phyloP scores from a whole-genome alignment of 2,329 filamentous ascomycete genomes.

The Aspergillus puulaauensis region DNA sequence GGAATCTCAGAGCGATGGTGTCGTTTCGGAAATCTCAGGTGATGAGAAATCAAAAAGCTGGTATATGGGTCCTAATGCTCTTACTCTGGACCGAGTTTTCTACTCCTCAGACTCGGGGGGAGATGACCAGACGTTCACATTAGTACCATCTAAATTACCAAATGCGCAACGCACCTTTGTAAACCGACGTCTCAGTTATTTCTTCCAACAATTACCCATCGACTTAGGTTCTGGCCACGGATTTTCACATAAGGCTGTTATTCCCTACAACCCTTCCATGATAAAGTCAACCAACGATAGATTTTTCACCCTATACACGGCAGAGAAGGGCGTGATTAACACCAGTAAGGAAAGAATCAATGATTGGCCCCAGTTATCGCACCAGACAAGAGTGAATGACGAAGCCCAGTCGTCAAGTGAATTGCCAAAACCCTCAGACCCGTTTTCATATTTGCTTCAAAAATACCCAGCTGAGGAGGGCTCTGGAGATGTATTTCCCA shows the following conservation, averaged over 20 bases:
- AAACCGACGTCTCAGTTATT: constrained; percentile 29
- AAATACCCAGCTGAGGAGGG: constrained; percentile 44
- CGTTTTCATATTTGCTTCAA: constrained; percentile 38
- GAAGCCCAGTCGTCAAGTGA: not conserved
- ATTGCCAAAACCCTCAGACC: constrained; percentile 13
- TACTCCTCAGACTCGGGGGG: constrained; percentile 36
- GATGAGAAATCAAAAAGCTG: constrained; percentile 13
- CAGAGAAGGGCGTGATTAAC: constrained; percentile 21
- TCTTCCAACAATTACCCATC: constrained; percentile 26
- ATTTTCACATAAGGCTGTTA: constrained; percentile 23
- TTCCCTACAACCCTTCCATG: constrained; percentile 26
- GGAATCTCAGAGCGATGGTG: not conserved
- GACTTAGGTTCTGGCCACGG: constrained; percentile 19
- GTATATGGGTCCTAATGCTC: constrained; percentile 41
- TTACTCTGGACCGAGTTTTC: constrained; percentile 44
- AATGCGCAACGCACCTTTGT: constrained; percentile 30
- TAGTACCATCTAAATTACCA: constrained; percentile 23
- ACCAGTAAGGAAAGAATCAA: constrained; percentile 27
- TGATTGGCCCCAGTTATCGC: constrained; percentile 29
- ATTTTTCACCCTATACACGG: constrained; percentile 32
- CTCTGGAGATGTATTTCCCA: constrained; percentile 48
- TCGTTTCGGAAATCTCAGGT: not conserved
- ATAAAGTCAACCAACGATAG: constrained; percentile 12
- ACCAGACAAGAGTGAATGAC: not conserved
- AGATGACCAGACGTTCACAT: constrained; percentile 25